phyloP scores from a whole-genome alignment of 805 yeast genomes.

The Tetrapisispora pingtungensis region DNA sequence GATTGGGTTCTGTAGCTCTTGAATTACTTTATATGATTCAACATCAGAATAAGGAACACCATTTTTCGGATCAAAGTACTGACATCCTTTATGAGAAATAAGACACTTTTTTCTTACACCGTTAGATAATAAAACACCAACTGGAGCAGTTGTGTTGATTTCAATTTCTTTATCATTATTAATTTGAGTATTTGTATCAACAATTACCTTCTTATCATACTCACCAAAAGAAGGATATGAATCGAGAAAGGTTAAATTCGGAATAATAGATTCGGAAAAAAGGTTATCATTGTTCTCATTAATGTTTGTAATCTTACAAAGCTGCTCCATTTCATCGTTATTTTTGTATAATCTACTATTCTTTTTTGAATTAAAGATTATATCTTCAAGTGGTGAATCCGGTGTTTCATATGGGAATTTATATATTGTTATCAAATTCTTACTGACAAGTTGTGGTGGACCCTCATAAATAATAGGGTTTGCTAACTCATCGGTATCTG shows the following conservation, averaged over 20 bases:
- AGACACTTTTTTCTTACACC: constrained; percentile 60
- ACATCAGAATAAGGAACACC: constrained; percentile 82
- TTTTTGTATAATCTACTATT: constrained; percentile 37
- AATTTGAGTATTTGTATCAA: constrained; percentile 36
- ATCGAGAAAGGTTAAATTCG: constrained; percentile 27
- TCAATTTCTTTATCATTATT: constrained; percentile 39
- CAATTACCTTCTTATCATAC: constrained; percentile 33
- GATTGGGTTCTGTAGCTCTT: constrained; percentile 45
- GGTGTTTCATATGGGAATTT: constrained; percentile 20
- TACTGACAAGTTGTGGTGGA: constrained; percentile 52
- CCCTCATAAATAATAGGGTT: constrained; percentile 44
- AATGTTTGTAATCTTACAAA: constrained; percentile 33
- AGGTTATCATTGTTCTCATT: constrained; percentile 5
- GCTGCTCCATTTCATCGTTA: constrained; percentile 38
- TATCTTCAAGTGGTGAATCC: background rate
- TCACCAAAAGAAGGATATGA: constrained; percentile 53
- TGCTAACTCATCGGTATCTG: background rate
- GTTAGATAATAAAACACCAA: constrained; percentile 61
- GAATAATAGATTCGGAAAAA: constrained; percentile 36
- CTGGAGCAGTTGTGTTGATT: constrained; percentile 60
- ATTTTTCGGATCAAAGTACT: constrained; percentile 77
- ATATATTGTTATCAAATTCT: constrained; percentile 45
- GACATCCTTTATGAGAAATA: constrained; percentile 57
- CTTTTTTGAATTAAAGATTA: constrained; percentile 50
- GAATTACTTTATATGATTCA: constrained; percentile 64